These are phyloP conservation scores for Pyrrhoderma lamaoense DNA, from an alignment of 1,284 basidiomycete genomes.

Conservation along the genomic window DNA sequence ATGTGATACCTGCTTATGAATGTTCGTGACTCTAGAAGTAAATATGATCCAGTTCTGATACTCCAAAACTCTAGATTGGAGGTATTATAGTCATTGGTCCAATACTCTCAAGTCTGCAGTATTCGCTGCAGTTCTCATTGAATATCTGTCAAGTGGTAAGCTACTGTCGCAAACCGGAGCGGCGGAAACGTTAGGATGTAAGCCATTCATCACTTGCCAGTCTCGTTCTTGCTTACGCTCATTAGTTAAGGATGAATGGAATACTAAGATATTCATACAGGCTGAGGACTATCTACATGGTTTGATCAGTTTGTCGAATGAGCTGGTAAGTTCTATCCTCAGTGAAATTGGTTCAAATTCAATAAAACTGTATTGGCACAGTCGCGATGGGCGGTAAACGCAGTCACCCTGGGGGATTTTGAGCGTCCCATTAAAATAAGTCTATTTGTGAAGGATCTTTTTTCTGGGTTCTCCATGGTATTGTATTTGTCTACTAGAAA, in stretches of 20 bases:
- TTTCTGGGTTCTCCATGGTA: conserved; percentile 78
- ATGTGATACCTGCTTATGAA: conserved; percentile 57
- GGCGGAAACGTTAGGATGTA: conserved; percentile 57
- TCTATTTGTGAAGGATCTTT: conserved; percentile 75
- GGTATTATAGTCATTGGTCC: conserved; percentile 75
- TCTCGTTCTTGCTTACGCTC: conserved; percentile 15
- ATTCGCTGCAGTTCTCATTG: conserved; percentile 57
- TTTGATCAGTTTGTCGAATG: conserved; percentile 73
- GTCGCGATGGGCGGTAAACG: conserved; percentile 78
- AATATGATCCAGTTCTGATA: neutral
- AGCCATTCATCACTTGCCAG: conserved; percentile 24
- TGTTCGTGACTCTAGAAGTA: conserved; percentile 22
- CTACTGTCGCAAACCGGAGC: conserved; percentile 53
- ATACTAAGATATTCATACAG: conserved; percentile 55
- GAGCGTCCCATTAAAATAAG: conserved; percentile 76
- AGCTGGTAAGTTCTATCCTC: conserved; percentile 54
- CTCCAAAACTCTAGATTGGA: conserved; percentile 42
- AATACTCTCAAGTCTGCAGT: conserved; percentile 56
- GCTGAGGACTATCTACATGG: conserved; percentile 85
- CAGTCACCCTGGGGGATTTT: conserved; percentile 76
- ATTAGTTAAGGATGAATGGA: conserved; percentile 65
- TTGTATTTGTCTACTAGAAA: neutral
- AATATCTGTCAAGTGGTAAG: conserved; percentile 55
- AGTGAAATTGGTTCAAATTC: neutral
- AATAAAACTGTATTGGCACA: conserved; percentile 25